phyloP scores from a whole-genome alignment of 768 basidiomycete species.

The Paxillus involutus region DNA sequence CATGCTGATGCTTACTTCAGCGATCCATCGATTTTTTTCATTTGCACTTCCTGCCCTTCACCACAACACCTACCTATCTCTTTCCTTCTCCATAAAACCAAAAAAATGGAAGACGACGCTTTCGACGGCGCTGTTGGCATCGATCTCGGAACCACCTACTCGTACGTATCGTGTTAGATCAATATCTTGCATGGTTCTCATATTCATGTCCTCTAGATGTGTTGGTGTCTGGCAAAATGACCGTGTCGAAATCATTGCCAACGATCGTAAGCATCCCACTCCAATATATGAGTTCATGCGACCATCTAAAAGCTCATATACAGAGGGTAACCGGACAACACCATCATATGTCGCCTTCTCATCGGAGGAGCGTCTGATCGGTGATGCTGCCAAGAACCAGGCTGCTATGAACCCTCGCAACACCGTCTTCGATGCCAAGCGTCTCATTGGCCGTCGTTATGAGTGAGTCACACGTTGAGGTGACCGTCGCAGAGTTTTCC shows the following conservation, averaged over 20 bases:
- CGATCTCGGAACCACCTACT: constrained; percentile 97
- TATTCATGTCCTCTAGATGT: constrained; percentile 54
- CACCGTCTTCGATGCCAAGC: constrained; percentile 99
- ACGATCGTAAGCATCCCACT: constrained; percentile 69
- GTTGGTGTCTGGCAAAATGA: constrained; percentile 99
- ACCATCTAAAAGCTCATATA: constrained; percentile 2
- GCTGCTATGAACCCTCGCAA: constrained; percentile 99
- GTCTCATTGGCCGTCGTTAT: constrained; percentile 95
- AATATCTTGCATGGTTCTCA: constrained; percentile 21
- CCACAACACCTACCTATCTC: constrained; percentile 37
- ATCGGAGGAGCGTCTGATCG: constrained; percentile 92
- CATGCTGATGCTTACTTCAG: constrained; percentile 53
- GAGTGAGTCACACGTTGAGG: constrained; percentile 55
- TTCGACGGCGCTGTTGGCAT: constrained; percentile 98
- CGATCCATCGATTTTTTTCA: constrained; percentile 42
- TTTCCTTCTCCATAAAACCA: constrained; percentile 29
- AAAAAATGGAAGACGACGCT: constrained; percentile 78
- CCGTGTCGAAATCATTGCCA: constrained; percentile 99
- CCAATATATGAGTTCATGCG: neutral
- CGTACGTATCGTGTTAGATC: constrained; percentile 47
- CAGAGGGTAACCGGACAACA: constrained; percentile 98
- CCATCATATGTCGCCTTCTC: constrained; percentile 99
- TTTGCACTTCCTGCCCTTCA: constrained; percentile 27
- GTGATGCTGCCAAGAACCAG: constrained; percentile 99
- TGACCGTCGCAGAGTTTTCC: neutral